Base-by-base conservation (phyloP, 2,329 filamentous ascomycete genomes). In the Colletotrichum sp. region DNA sequence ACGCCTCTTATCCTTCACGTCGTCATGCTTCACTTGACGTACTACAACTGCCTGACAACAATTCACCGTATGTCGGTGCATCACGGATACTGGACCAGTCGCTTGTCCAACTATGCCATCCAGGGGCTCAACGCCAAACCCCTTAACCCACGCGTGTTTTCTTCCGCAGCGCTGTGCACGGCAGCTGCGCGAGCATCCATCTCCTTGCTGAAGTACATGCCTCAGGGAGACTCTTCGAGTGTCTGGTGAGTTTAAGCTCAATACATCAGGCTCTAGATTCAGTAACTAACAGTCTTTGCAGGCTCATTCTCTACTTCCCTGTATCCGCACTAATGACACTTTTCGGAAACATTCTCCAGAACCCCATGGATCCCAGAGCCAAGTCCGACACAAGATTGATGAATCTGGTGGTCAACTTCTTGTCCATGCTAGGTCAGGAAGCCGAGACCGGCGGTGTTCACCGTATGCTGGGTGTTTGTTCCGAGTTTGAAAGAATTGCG, bases 51-150 rank as follows among this genome's bases (percentile, higher is more conserved):
- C 80, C 86, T 99, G 67, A 98, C 96, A 1, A 99, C 97, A 0
- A 98, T 99, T 78, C 97, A 99, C 83, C 95, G 97, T 67, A 99
- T 98, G 97, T 98, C 95, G 56, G 94, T 98, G 34, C 97, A 98
- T 80, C 96, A 98, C 82, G 97, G 97, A 16, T 98, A 98, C 85
- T 99, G 97, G 97, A 98, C 96, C 2, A 98, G 95, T 81, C 92
- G 97, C 48, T 86, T 99, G 55, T 98, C 96, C 48, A 96, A 98
- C 81, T 98, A 96, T 81, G 97, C 97, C 18, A 97, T 98, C 71
- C 95, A 98, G 83, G 97, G 97, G 1, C 88, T 98, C 56, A 98
- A 98, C 83, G 94, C 96, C 1, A 91, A 94, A 77, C 96, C 97
- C 1, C 86, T 99, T 69, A 99, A 98, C 81, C 97, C 97, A 0